Conservation (phyloP, 768 basidiomycete genomes). For the Podaxis rugospora region DNA sequence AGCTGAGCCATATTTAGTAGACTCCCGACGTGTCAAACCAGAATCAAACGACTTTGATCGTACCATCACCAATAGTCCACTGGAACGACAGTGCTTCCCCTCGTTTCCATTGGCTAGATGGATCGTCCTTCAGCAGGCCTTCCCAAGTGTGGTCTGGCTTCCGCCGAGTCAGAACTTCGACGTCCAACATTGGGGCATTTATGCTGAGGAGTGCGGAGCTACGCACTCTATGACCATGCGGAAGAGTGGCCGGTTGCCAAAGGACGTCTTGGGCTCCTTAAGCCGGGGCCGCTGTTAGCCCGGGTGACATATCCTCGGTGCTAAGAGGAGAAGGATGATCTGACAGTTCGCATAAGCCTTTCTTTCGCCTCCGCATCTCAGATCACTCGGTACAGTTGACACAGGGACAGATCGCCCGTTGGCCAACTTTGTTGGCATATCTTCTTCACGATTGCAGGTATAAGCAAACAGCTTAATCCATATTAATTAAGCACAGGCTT, state of each 20-base stretch:
- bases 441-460: conserved; percentile 21
- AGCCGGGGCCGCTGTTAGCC: not conserved
- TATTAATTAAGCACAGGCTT: conserved; percentile 20
- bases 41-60: not conserved
- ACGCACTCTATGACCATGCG: not conserved
- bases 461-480: conserved; percentile 19
- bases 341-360: conserved; percentile 4
- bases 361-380: conserved; percentile 15
- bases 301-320: conserved; percentile 9
- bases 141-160: not conserved
- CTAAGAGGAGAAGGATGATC: conserved; percentile 9
- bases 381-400: conserved; percentile 15
- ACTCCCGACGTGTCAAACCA: conserved; percentile 2
- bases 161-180: not conserved
- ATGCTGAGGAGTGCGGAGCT: not conserved
- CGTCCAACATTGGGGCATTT: not conserved
- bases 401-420: conserved; percentile 32
- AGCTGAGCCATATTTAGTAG: not conserved
- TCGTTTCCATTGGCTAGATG: not conserved
- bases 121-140: not conserved
- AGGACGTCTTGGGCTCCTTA: not conserved
- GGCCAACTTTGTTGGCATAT: conserved; percentile 15
- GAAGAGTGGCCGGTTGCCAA: not conserved
- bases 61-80: not conserved
- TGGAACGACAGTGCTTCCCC: not conserved